phyloP scores from a whole-genome alignment of 192 early-diverging fungal species.

The Backusella macrospora region DNA sequence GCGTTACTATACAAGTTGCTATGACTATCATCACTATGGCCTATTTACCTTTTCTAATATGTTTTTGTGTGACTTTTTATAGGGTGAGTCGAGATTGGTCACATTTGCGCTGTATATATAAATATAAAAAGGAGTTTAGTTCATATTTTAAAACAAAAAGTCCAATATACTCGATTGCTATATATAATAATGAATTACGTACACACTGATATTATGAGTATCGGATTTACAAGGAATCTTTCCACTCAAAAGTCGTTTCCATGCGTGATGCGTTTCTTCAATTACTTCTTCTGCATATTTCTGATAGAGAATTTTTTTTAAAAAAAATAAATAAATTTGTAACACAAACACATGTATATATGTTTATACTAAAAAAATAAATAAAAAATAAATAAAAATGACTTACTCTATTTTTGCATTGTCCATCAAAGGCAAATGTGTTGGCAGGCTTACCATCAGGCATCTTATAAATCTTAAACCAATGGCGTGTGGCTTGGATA shows the following conservation, averaged over 20 bases:
- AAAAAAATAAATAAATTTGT: background rate
- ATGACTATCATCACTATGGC: background rate
- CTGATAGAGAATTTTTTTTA: slow-evolving; percentile 34
- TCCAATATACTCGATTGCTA: background rate
- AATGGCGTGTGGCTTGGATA: slow-evolving; percentile 95
- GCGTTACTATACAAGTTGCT: background rate
- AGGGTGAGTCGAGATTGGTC: slow-evolving; percentile 26
- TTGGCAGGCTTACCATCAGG: slow-evolving; percentile 99
- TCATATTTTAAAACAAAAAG: background rate
- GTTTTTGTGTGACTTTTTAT: slow-evolving; percentile 19
- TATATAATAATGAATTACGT: background rate
- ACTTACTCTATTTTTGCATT: slow-evolving; percentile 72
- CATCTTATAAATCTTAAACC: slow-evolving; percentile 99
- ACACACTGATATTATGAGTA: slow-evolving; percentile 28
- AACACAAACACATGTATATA: background rate
- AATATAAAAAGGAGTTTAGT: background rate
- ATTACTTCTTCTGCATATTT: slow-evolving; percentile 87
- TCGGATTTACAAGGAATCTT: slow-evolving; percentile 19
- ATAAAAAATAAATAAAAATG: background rate
- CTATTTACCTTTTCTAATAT: slow-evolving; percentile 2
- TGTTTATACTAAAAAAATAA: background rate
- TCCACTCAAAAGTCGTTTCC: slow-evolving; percentile 77
- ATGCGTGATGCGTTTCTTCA: slow-evolving; percentile 92
- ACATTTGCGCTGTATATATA: slow-evolving; percentile 30
- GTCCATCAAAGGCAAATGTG: slow-evolving; percentile 95